Evolutionary conservation across 2,329 filamentous ascomycete genomes (phyloP), one percentile per base, ranked within the genome.

Genomic region (Periglandula ipomoeae): DNA sequence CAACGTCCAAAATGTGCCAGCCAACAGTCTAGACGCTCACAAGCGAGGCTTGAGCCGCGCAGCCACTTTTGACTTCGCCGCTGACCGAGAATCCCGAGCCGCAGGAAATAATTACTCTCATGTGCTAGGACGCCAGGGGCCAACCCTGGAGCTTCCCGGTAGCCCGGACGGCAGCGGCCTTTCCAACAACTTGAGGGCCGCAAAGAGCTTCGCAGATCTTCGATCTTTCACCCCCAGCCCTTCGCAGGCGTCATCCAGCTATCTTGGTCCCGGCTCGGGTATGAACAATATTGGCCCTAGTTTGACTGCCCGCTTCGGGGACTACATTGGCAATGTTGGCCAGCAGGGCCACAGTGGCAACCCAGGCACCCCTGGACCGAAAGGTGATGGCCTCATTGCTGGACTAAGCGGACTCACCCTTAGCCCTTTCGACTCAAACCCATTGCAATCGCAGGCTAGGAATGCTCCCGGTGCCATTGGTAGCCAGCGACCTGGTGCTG

Each of bases 11-110:
- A 59, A 72, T 64, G 54, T 70, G 20, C 75, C 79, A 1, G 82
- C 82, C 49, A 83, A 86, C 50, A 80, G 81, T 20, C 73, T 82
- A 45, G 88, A 95, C 55, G 81, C 86, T 49, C 84, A 89, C 58
- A 84, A 91, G 56, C 86, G 91, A 52, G 86, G 85, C 4, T 73
- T 98, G 32, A 95, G 89, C 70, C 85, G 93, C 53, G 90, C 93
- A 15, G 93, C 93, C n/a, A 97, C 93, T 2, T 95, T 94, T 56
- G 93, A 97, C 66, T 97, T 97, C 66, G 89, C 87, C 55, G 85
- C 89, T 53, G 81, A 87, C 46, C 79, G 87, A 47, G 85, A 85
- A 53, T 84, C 85, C 20, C 70, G 76, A 19, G 72, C 71, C 27
- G 83, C 82, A 19, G 75, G 75, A 44, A 82, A 79, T 55, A 85